phyloP scores from a whole-genome alignment of 371 early-diverging fungal genomes.

The Entomophthora muscae region DNA sequence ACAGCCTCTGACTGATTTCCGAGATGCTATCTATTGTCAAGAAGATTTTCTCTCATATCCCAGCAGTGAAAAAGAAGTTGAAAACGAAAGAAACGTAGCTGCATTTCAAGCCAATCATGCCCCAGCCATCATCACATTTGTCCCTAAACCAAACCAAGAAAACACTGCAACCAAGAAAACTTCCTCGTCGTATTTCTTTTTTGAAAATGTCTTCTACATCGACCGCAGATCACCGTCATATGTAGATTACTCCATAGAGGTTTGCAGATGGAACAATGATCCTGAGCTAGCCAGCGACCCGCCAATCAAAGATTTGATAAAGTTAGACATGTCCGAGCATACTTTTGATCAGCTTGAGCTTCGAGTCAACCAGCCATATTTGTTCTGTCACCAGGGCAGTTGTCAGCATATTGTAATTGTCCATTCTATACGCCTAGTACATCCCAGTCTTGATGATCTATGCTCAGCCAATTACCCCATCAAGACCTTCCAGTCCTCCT shows the following conservation, averaged over 20 bases:
- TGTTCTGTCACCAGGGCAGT: conserved; percentile 46
- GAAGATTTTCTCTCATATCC: conserved; percentile 12
- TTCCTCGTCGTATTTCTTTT: conserved; percentile 20
- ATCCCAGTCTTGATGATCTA: neutral
- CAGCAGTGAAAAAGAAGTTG: neutral
- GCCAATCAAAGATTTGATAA: no score
- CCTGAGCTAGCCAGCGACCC: no score
- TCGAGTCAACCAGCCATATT: conserved; percentile 35
- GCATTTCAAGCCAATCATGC: neutral
- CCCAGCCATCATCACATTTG: neutral
- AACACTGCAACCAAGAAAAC: conserved; percentile 9
- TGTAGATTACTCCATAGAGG: conserved; percentile 17
- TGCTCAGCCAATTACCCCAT: neutral
- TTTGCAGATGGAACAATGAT: neutral
- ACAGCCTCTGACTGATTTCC: conserved; percentile 19
- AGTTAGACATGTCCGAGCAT: conserved; percentile 25
- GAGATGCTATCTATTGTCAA: conserved; percentile 26
- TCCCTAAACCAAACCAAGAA: neutral
- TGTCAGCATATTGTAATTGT: conserved; percentile 57
- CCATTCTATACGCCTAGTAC: neutral
- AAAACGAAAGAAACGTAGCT: conserved; percentile 10
- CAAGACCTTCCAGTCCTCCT: neutral
- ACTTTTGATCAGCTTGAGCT: conserved; percentile 33
- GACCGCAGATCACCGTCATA: conserved; percentile 17
- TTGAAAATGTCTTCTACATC: conserved; percentile 24